Evolutionary conservation across 2,329 filamentous ascomycete genomes (phyloP).

Genomic region (Botrytis pseudocinerea): DNA sequence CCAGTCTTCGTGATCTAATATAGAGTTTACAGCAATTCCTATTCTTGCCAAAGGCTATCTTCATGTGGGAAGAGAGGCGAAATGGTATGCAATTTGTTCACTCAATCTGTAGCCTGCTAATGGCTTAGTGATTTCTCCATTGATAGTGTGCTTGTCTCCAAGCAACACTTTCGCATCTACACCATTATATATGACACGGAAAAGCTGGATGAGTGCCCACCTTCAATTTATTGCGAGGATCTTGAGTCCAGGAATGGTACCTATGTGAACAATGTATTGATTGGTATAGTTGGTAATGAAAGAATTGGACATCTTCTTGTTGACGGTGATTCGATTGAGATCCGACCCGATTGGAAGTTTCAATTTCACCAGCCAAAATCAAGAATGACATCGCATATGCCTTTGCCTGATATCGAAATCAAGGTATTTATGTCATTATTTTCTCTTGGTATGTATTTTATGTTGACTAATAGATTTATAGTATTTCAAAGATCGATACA

Average conservation of each 20-base stretch:
- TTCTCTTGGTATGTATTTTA: neutral
- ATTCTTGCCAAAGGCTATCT: constrained; percentile 3
- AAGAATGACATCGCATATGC: constrained; percentile 24
- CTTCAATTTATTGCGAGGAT: constrained; percentile 57
- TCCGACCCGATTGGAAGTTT: constrained; percentile 44
- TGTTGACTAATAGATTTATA: constrained; percentile 32
- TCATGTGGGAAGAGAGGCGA: constrained; percentile 38
- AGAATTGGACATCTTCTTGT: constrained; percentile 49
- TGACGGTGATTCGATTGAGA: constrained; percentile 51
- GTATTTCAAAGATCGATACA: constrained; percentile 51
- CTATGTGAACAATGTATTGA: constrained; percentile 49
- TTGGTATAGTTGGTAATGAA: constrained; percentile 45
- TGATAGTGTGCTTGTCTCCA: constrained; percentile 48
- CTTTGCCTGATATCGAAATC: constrained; percentile 42
- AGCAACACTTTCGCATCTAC: constrained; percentile 57
- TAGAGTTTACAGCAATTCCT: constrained; percentile 13
- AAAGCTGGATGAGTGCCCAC: constrained; percentile 33
- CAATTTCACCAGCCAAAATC: constrained; percentile 39
- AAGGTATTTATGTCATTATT: constrained; percentile 33
- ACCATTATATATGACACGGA: constrained; percentile 51
- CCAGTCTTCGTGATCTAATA: neutral
- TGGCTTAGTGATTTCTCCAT: constrained; percentile 44
- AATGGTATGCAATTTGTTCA: constrained; percentile 34
- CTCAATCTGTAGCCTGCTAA: neutral
- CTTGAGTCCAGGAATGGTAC: constrained; percentile 56